Evolutionary conservation across 2,329 filamentous ascomycete genomes (phyloP).

Genomic region (Pseudocercospora vitis): DNA sequence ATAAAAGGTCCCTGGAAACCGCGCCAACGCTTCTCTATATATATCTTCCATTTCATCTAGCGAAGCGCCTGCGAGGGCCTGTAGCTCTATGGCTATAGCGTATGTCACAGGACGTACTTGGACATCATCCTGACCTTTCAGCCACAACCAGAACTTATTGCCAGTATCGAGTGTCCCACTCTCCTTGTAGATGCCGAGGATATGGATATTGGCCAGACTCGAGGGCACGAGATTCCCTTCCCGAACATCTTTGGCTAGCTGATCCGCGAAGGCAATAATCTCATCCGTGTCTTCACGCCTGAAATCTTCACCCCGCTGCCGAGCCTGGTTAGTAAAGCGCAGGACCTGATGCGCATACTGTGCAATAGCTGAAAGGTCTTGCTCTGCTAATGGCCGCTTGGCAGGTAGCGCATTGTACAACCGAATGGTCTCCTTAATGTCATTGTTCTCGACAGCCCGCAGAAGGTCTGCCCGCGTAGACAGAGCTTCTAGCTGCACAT

Average conservation of each 20-base stretch:
- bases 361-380: constrained; percentile 21
- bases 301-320: background rate
- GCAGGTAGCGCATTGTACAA: constrained; percentile 24
- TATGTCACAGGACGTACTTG: constrained; percentile 48
- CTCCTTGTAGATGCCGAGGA: constrained; percentile 51
- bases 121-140: constrained; percentile 44
- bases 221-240: constrained; percentile 39
- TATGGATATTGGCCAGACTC: constrained; percentile 45
- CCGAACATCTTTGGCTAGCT: constrained; percentile 44
- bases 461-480: constrained; percentile 20
- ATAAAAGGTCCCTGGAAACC: constrained; percentile 49
- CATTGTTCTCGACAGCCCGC: constrained; percentile 22
- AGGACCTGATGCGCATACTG: constrained; percentile 21
- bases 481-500: constrained; percentile 14
- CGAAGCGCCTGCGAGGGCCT: constrained; percentile 44
- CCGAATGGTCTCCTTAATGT: constrained; percentile 24
- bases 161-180: constrained; percentile 36
- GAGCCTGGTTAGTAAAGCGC: constrained; percentile 13
- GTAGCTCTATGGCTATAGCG: constrained; percentile 51
- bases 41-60: constrained; percentile 48
- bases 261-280: constrained; percentile 37
- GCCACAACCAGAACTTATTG: constrained; percentile 50
- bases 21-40: constrained; percentile 47
- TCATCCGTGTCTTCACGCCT: constrained; percentile 20
- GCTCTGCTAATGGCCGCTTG: constrained; percentile 18